Evolutionary conservation across 2,329 filamentous ascomycete genomes (phyloP).

Genomic region (Stachybotrys chlorohalonatus): DNA sequence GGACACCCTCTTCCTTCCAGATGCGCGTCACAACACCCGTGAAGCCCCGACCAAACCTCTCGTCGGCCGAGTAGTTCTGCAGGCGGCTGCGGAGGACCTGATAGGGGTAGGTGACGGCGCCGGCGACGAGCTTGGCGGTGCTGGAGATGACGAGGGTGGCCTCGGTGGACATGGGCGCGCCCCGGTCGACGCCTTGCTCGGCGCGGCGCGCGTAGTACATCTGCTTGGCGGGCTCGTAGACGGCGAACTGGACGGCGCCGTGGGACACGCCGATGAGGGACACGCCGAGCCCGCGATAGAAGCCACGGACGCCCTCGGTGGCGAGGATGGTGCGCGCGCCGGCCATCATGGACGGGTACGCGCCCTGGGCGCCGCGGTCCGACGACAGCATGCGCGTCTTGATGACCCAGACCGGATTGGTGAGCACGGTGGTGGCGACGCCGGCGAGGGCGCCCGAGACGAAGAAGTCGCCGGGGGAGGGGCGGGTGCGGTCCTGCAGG

Average conservation of each 20-base stretch:
- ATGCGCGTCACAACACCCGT: conserved; percentile 63
- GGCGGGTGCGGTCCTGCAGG: conserved; percentile 7
- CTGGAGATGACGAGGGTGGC: conserved; percentile 78
- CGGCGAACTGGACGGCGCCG: conserved; percentile 90
- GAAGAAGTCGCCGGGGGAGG: conserved; percentile 65
- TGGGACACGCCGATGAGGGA: conserved; percentile 82
- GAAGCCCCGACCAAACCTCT: conserved; percentile 61
- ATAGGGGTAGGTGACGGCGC: conserved; percentile 87
- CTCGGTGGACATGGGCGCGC: conserved; percentile 48
- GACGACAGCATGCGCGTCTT: conserved; percentile 96
- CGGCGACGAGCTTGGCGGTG: conserved; percentile 76
- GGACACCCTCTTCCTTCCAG: conserved; percentile 68
- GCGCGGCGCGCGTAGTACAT: conserved; percentile 41
- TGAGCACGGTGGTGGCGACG: conserved; percentile 67
- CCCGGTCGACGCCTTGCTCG: conserved; percentile 4
- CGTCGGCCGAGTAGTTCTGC: conserved; percentile 79
- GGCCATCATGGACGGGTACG: conserved; percentile 69
- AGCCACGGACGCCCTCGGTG: conserved; percentile 67
- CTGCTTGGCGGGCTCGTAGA: conserved; percentile 67
- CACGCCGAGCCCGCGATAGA: conserved; percentile 80
- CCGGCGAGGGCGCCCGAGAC: conserved; percentile 63
- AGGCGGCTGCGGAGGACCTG: conserved; percentile 83
- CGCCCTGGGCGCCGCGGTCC: conserved; percentile 62
- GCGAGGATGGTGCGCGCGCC: conserved; percentile 59
- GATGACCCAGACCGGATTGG: conserved; percentile 96